A percentile compares a stretch with the other conserved stretches of the same genome.
Conservation (phyloP, 2,329 filamentous ascomycete genomes). For the Rhinocladiella similis region DNA sequence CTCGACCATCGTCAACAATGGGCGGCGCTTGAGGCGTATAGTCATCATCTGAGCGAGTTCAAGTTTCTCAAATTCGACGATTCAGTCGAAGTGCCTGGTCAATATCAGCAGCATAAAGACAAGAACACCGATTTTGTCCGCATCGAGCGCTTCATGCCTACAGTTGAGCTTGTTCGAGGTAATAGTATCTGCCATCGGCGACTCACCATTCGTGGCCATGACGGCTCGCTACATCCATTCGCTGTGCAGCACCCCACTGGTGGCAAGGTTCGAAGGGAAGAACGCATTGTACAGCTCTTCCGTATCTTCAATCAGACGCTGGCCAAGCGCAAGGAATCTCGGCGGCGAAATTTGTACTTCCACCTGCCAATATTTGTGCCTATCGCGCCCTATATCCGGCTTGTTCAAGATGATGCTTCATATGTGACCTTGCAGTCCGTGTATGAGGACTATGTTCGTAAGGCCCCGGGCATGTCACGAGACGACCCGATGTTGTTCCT, state of each 20-base stretch:
- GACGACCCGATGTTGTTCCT: constrained; percentile 94
- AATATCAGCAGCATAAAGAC: constrained; percentile 95
- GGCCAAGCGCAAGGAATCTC: constrained; percentile 88
- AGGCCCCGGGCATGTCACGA: constrained; percentile 71
- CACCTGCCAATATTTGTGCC: constrained; percentile 95
- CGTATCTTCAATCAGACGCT: constrained; percentile 94
- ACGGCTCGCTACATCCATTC: constrained; percentile 95
- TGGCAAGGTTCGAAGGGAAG: constrained; percentile 87
- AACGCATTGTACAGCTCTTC: constrained; percentile 94
- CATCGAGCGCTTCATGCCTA: constrained; percentile 93
- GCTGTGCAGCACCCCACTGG: constrained; percentile 95
- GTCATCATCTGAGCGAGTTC: constrained; percentile 92
- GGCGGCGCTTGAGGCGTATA: constrained; percentile 79
- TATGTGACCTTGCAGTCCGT: constrained; percentile 93
- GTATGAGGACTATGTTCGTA: constrained; percentile 93
- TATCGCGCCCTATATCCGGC: constrained; percentile 86
- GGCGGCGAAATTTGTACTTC: constrained; percentile 91
- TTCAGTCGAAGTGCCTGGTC: constrained; percentile 85
- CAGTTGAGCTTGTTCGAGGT: constrained; percentile 87
- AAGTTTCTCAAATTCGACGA: constrained; percentile 98
- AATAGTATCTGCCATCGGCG: constrained; percentile 90
- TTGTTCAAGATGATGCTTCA: constrained; percentile 92
- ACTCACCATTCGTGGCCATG: constrained; percentile 93
- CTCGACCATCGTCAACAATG: constrained; percentile 77
- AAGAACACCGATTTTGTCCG: constrained; percentile 99